These are phyloP conservation scores for Lactarius sanguifluus DNA, from an alignment of 768 basidiomycete species.

Conservation along the genomic window DNA sequence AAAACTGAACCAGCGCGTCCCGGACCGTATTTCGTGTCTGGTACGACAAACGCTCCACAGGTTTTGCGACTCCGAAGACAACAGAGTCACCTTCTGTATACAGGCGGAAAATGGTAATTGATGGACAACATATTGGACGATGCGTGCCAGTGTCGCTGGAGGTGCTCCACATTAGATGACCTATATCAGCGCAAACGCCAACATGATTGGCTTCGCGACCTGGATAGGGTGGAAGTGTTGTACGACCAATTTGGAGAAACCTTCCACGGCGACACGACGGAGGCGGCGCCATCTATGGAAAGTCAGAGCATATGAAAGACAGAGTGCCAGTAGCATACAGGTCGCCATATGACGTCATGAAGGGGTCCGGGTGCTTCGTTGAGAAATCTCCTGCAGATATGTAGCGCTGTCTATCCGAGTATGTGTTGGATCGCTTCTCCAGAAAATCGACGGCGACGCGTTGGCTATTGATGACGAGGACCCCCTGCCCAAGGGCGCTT, in stretches of 20 bases:
- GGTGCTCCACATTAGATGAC: too few relatives aligned
- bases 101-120: slow-evolving; percentile 9
- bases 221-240: slow-evolving; percentile 34
- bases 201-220: slow-evolving; percentile 34
- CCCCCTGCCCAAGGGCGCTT: too few relatives aligned
- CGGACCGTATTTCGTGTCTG: neutral
- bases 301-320: neutral
- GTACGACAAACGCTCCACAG: neutral
- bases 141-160: slow-evolving; percentile 28
- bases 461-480: too few relatives aligned
- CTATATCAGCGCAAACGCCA: slow-evolving; percentile 33
- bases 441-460: too few relatives aligned
- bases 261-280: slow-evolving; percentile 31
- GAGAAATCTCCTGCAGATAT: slow-evolving; percentile 34
- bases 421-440: neutral
- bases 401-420: slow-evolving; percentile 2
- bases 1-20: neutral
- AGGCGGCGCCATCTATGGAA: slow-evolving; percentile 30
- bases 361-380: slow-evolving; percentile 33
- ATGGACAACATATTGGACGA: slow-evolving; percentile 32
- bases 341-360: slow-evolving; percentile 32
- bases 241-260: slow-evolving; percentile 33
- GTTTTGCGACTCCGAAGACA: neutral
- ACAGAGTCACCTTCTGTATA: slow-evolving; percentile 16
- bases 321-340: neutral